Conservation (phyloP, 202 grass and related monocot species). For the Digitaria exilis region DNA sequence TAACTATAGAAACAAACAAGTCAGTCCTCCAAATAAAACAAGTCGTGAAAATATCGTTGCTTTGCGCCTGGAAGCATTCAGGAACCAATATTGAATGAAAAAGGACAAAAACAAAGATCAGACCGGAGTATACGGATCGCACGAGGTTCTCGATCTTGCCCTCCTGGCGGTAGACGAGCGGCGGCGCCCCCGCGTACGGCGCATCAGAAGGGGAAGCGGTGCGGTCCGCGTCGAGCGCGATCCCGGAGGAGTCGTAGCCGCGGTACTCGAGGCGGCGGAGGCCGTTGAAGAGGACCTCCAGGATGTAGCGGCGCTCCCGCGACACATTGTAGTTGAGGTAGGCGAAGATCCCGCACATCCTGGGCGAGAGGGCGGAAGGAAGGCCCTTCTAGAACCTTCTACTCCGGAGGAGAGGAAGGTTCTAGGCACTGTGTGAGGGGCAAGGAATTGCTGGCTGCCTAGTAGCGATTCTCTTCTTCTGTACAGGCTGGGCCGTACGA, state of each 20-base stretch:
- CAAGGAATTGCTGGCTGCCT: too few relatives aligned
- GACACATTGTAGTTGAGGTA: conserved; percentile 96
- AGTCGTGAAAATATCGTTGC: neutral
- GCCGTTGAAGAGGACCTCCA: conserved; percentile 91
- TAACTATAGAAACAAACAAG: neutral
- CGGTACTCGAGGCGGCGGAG: conserved; percentile 93
- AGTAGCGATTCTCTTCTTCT: neutral
- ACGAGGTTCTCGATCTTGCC: conserved; percentile 97
- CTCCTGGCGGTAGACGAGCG: conserved; percentile 86
- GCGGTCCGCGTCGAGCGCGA: conserved; percentile 77
- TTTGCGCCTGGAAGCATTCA: neutral
- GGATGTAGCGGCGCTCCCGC: conserved; percentile 89
- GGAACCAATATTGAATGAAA: neutral
- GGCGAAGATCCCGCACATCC: conserved; percentile 98
- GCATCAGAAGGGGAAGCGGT: neutral
- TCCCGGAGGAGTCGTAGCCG: conserved; percentile 91
- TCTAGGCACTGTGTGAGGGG: neutral
- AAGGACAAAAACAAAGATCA: neutral
- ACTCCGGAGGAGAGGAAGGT: neutral
- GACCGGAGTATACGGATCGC: conserved; percentile 81
- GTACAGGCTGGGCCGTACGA: neutral
- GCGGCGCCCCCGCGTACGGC: conserved; percentile 49
- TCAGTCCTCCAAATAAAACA: neutral
- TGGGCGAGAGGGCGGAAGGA: neutral
- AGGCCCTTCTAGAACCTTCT: neutral